Conservation (phyloP, 2,329 filamentous ascomycete genomes). For the Colletotrichum euphorbiae region DNA sequence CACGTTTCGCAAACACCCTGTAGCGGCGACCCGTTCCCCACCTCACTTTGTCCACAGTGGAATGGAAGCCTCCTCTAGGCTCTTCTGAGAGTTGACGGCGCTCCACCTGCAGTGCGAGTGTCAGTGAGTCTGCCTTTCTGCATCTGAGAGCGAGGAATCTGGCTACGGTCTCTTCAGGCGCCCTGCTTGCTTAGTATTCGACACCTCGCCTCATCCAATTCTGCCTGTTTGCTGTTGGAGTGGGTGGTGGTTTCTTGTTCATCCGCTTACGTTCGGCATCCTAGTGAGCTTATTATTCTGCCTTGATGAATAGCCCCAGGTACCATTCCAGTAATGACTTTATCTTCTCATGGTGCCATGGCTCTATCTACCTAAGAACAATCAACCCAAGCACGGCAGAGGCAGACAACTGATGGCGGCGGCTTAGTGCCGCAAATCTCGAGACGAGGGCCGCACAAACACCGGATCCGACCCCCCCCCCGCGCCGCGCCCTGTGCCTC, state of each 20-base stretch:
- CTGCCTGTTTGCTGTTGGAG: too few species aligned
- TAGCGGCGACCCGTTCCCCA: slow-evolving; percentile 16
- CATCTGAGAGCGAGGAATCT: background rate
- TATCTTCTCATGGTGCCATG: background rate
- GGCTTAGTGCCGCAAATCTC: slow-evolving; percentile 21
- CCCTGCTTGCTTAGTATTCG: background rate
- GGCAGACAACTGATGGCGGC: slow-evolving; percentile 30
- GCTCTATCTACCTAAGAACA: slow-evolving; percentile 20
- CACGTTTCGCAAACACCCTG: slow-evolving; percentile 37
- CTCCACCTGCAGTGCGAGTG: background rate
- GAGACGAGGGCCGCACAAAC: slow-evolving; percentile 23
- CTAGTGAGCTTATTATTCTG: too few species aligned
- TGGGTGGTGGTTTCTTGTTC: too few species aligned
- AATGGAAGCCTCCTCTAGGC: background rate
- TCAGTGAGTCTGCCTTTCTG: background rate
- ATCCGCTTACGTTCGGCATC: too few species aligned
- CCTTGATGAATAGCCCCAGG: background rate
- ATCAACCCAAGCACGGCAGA: slow-evolving; percentile 25
- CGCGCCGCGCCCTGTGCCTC: background rate
- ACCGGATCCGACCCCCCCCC: slow-evolving; percentile 21
- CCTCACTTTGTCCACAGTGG: background rate
- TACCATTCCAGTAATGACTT: slow-evolving; percentile 7
- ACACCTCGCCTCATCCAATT: background rate
- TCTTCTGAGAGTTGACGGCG: background rate
- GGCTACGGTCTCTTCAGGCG: too few species aligned